Percentiles rank a stretch among this genome's conserved stretches.
Conservation (phyloP, 257 asterid genomes). For the Cinchona pubescens region DNA sequence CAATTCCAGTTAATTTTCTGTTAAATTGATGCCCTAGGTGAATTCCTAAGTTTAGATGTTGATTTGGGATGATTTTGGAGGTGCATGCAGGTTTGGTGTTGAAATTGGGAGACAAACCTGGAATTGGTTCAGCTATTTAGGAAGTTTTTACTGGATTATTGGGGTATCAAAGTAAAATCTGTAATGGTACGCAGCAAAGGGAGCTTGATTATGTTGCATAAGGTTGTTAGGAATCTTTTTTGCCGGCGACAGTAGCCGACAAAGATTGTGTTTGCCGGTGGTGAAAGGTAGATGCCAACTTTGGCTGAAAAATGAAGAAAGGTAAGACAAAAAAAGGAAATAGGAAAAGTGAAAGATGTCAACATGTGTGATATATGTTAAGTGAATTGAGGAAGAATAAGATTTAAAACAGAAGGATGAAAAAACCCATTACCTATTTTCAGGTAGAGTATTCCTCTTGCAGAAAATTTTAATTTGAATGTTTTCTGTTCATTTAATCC, state of each 20-base stretch:
- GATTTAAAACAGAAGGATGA: too few species aligned
- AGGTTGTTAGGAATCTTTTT: too few species aligned
- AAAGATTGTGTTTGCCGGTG: not conserved
- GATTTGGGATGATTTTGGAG: not conserved
- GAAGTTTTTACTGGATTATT: not conserved
- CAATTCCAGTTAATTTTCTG: not conserved
- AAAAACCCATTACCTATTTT: not conserved
- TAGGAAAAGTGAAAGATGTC: not conserved
- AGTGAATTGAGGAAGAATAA: not conserved
- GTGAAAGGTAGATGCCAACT: not conserved
- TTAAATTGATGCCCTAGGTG: not conserved
- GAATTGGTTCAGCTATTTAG: not conserved
- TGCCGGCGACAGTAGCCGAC: not conserved
- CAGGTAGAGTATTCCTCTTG: not conserved
- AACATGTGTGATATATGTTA: not conserved
- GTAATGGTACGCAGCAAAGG: not conserved
- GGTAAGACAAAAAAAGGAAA: not conserved
- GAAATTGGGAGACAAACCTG: not conserved
- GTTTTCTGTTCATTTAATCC: not conserved
- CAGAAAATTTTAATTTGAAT: too few species aligned
- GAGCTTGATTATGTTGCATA: not conserved
- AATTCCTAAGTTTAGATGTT: not conserved
- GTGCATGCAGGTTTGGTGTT: not conserved
- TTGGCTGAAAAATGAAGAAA: not conserved
- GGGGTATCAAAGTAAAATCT: not conserved